Conservation (phyloP, 352 stramenopile species). For the Globisporangium spinosum region DNA sequence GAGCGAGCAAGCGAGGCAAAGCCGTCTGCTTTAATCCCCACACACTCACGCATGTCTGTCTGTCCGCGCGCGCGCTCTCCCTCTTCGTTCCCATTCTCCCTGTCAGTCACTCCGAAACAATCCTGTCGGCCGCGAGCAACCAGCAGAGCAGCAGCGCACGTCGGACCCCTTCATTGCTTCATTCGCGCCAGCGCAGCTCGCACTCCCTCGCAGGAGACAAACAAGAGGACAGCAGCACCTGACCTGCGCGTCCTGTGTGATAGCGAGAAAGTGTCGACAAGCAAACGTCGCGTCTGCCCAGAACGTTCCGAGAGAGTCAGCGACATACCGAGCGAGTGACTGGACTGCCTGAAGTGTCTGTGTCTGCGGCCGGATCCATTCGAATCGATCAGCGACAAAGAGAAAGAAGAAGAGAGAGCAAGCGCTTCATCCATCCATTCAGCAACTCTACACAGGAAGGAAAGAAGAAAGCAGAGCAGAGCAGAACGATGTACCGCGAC, state of each 20-base stretch:
- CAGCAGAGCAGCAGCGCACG: neutral
- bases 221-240: neutral
- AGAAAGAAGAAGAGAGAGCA: neutral
- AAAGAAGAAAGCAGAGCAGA: neutral
- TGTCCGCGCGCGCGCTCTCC: neutral
- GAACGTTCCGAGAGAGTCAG: constrained; percentile 12
- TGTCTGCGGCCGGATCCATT: neutral
- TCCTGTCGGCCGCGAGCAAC: neutral
- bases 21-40: neutral
- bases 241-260: neutral
- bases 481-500: constrained; percentile 64
- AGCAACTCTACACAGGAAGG: neutral
- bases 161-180: neutral
- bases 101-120: neutral
- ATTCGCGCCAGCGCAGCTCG: neutral
- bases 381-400: neutral
- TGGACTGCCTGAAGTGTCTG: neutral
- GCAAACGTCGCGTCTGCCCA: neutral
- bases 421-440: constrained; percentile 5
- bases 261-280: constrained; percentile 3
- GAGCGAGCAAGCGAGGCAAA: neutral
- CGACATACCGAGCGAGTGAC: neutral
- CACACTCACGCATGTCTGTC: neutral
- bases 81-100: constrained; percentile 1
- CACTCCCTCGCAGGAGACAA: neutral